Base-by-base conservation (phyloP, 1,284 basidiomycete species). In the Chondrostereum purpureum region DNA sequence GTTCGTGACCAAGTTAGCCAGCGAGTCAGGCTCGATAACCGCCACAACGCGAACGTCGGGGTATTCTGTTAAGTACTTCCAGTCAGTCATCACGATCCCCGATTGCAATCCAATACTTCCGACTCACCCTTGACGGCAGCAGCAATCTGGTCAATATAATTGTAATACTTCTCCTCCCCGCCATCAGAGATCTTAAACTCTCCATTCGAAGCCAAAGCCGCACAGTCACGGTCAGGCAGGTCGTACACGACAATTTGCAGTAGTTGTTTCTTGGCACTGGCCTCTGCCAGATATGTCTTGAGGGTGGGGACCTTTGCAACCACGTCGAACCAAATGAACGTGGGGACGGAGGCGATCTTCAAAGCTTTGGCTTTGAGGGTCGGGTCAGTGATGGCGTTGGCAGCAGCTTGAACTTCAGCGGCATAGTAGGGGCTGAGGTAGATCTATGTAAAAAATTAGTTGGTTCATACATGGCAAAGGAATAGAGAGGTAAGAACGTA, bases 161-260 rank as follows among this genome's bases (percentile, higher is more conserved):
- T 62, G 56, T 69, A 59, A 66, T 82, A 80, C 55, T 77, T 74
- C 45, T 67, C 68, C 45, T 72, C 65, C 46, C 79, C 78, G 55
- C 69, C 67, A 59, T 80, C 62, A 42, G 73, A 72, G 53, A 80
- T 77, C 43, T 62, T 64, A 64, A 78, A 79, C 61, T 80, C 79
- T 64, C 79, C 79, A 54, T 81, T 81, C 37, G 79, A 82, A 18
- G 79, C 77, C 52, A 67, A 62, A 46, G 79, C 80, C 47, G 78
- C 75, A 55, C 80, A 83, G 53, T 82, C 79, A 63, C 79, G 76
- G 52, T 78, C 77, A 35, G 78, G 78, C 37, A 72, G 58, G 55
- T 80, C 77, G 60, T 80, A 80, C 38, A 82, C 72, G 51, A 81
- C 77, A 50, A 82, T 79, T 54, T 77, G 77, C 19, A 81, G 70